These are phyloP conservation scores for Drosera spatulata DNA, from an alignment of 179 eudicot species.

Conservation along the genomic window DNA sequence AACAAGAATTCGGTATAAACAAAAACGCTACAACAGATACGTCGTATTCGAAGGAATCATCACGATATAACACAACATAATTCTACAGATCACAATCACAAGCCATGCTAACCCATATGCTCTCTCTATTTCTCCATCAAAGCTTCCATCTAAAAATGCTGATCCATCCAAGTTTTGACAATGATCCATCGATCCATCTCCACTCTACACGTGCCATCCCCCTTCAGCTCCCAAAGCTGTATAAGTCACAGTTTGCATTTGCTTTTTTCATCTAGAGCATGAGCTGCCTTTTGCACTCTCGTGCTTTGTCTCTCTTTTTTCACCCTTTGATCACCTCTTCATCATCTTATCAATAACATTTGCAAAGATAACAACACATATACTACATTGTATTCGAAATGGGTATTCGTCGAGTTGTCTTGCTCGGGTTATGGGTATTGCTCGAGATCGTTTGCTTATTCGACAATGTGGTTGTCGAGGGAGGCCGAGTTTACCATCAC, in stretches of 20 bases:
- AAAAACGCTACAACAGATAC: too few relatives aligned
- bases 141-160: too few relatives aligned
- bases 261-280: not conserved
- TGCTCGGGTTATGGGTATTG: not conserved
- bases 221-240: not conserved
- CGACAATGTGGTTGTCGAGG: constrained; percentile 12
- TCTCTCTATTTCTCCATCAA: too few relatives aligned
- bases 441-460: not conserved
- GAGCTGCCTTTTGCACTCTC: not conserved
- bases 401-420: not conserved
- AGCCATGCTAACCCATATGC: too few relatives aligned
- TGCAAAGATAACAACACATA: too few relatives aligned
- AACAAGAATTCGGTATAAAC: too few relatives aligned
- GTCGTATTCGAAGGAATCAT: too few relatives aligned
- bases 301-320: too few relatives aligned
- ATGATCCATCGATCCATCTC: not conserved
- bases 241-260: not conserved
- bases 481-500: constrained; percentile 44
- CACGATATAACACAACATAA: too few relatives aligned
- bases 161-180: not conserved
- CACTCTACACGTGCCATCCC: not conserved
- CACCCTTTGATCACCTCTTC: too few relatives aligned
- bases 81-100: too few relatives aligned
- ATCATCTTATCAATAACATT: too few relatives aligned
- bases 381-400: not conserved